Evolutionary conservation across 2,329 filamentous ascomycete species (phyloP).

Genomic region (Cercospora janseana): DNA sequence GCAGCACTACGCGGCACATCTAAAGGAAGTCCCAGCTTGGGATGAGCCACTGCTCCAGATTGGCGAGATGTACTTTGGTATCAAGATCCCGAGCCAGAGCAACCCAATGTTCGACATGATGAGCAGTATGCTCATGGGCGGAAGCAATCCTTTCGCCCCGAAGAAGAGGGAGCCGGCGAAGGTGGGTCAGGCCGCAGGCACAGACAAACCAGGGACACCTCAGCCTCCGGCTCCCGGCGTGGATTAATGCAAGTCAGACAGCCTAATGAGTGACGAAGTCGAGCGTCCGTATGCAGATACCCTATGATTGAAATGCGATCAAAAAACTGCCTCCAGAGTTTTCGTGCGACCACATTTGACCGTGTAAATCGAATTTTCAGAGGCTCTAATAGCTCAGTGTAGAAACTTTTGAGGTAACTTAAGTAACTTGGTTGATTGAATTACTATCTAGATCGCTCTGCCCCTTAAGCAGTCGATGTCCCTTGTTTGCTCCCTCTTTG

Average conservation of each 20-base stretch:
- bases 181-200: constrained; percentile 44
- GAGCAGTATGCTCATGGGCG: constrained; percentile 87
- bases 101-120: constrained; percentile 98
- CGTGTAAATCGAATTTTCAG: too few relatives aligned
- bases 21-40: constrained; percentile 73
- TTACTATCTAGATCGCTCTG: too few relatives aligned
- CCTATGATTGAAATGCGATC: too few relatives aligned
- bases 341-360: too few relatives aligned
- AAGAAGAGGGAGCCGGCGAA: constrained; percentile 47
- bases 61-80: constrained; percentile 95
- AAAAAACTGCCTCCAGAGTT: too few relatives aligned
- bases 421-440: too few relatives aligned
- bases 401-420: too few relatives aligned
- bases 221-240: constrained; percentile 38
- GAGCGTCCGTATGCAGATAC: constrained; percentile 7
- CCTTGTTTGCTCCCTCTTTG: too few relatives aligned
- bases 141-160: constrained; percentile 54
- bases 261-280: neutral
- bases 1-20: constrained; percentile 73
- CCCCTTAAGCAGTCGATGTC: too few relatives aligned
- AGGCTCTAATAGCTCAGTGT: too few relatives aligned
- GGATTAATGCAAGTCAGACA: constrained; percentile 25
- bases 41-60: constrained; percentile 76
- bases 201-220: constrained; percentile 29
- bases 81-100: constrained; percentile 80